Evolutionary conservation across 108 stramenopile species (phyloP), one percentile per base, ranked within the genome.

Genomic region (Conticribra weissflogii): DNA sequence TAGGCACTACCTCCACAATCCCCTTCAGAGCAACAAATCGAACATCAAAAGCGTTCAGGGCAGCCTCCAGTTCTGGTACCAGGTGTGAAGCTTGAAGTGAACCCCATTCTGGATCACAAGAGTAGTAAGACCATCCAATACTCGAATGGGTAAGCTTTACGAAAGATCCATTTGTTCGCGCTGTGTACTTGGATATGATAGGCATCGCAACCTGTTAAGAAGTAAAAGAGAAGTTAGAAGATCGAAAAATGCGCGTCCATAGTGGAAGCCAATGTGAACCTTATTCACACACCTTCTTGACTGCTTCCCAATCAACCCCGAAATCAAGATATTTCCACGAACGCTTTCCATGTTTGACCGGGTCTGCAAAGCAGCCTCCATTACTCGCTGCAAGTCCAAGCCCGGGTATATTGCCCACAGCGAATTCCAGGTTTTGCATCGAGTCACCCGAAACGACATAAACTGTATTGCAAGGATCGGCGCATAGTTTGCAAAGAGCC

Each of bases 101-200:
- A 9, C 98, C 99, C 98, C 98, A 99, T 61, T 99, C 99, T 1
- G 99, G 99, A 82, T 99, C 99, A 28, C 97, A 96, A 2, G 94
- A 88, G 81, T 97, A 98, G 74, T 98, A 99, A 25, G 93, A 91
- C 98, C 98, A 99, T 19, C 96, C 94, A 46, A 98, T 90, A 45
- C 96, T 95, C 33, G 91, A 92, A 29, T 94, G 83, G n/a, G 88
- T 95, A 22, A 95, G 72, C 52, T 92, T 95, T 15, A 94, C 94
- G 55, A 90, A 91, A 1, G 95, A 95, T 44, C 94, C 96, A 77
- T 96, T 96, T 44, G 96, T 91, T 44, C 96, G 76, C 19, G 96
- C 96, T 17, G 98, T 97, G 84, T 91, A 97, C 68, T 96, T 94
- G 36, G 92, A 81, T 52, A 98, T 74, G 56, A 98, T 94, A 0